Percentiles rank a stretch among this genome's conserved stretches.
phyloP scores from a whole-genome alignment of 495 filamentous ascomycete species.

The Aspergillus ostianus region DNA sequence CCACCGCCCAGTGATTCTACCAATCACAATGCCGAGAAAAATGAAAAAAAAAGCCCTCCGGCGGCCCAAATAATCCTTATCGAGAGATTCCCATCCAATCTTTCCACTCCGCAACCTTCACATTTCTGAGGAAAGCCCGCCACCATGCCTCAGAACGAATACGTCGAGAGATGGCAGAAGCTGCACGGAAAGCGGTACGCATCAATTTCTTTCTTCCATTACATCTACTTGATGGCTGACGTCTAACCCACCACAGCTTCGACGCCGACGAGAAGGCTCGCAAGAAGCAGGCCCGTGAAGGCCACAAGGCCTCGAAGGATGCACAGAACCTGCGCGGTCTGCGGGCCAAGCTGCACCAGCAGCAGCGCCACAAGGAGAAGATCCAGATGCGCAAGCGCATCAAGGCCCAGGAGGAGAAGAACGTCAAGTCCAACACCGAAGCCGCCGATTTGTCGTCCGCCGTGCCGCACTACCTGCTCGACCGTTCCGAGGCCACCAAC shows the following conservation, averaged over 20 bases:
- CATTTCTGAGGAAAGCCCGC: background rate
- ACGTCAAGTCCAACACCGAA: constrained; percentile 85
- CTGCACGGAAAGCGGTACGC: constrained; percentile 64
- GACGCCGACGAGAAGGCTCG: constrained; percentile 90
- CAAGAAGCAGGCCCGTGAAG: constrained; percentile 84
- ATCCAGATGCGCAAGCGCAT: constrained; percentile 99
- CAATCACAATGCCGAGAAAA: background rate
- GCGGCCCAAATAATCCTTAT: background rate
- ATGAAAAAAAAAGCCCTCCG: background rate
- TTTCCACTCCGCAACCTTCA: background rate
- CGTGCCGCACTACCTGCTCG: constrained; percentile 84
- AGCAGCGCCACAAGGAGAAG: constrained; percentile 94
- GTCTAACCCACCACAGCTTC: constrained; percentile 31
- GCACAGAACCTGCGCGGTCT: constrained; percentile 90
- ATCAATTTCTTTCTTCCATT: background rate
- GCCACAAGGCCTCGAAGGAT: constrained; percentile 78
- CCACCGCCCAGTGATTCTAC: background rate
- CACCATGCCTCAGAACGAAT: constrained; percentile 79
- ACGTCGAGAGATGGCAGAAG: constrained; percentile 87
- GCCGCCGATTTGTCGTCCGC: constrained; percentile 70
- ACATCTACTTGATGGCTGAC: background rate
- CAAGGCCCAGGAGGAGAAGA: constrained; percentile 89
- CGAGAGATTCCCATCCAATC: background rate
- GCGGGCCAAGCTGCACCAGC: constrained; percentile 89
- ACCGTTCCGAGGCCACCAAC: constrained; percentile 78